These are phyloP conservation scores for Adiantum capillusveneris DNA, from an alignment of 75 land plant species.

Conservation along the genomic window DNA sequence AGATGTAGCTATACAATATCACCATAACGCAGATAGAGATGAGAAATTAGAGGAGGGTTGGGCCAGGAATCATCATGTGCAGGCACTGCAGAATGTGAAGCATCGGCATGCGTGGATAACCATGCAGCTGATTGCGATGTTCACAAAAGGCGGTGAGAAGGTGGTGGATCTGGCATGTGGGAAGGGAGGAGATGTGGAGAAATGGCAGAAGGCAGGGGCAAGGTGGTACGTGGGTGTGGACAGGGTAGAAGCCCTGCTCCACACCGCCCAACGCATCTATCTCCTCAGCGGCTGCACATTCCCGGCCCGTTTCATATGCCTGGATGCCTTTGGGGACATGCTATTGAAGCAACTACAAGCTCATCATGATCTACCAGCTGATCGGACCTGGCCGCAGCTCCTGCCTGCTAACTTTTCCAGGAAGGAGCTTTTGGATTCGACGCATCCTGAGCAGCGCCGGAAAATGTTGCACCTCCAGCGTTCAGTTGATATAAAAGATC, in stretches of 20 bases:
- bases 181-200: constrained; percentile 1
- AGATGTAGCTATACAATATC: too few relatives aligned
- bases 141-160: background rate
- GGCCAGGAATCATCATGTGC: too few relatives aligned
- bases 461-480: too few relatives aligned
- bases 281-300: background rate
- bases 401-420: too few relatives aligned
- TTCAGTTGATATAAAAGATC: too few relatives aligned
- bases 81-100: constrained; percentile 3
- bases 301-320: background rate
- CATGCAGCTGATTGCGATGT: background rate
- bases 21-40: too few relatives aligned
- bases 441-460: too few relatives aligned
- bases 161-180: constrained; percentile 5
- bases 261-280: background rate
- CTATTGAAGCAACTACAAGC: too few relatives aligned
- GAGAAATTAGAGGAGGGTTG: too few relatives aligned
- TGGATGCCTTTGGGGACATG: background rate
- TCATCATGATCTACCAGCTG: too few relatives aligned
- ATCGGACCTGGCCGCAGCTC: too few relatives aligned
- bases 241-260: background rate
- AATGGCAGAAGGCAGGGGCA: constrained; percentile 3
- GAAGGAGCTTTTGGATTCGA: too few relatives aligned
- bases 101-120: background rate
- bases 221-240: constrained; percentile 1